phyloP scores from a whole-genome alignment of 108 stramenopile genomes.

The Fragilaria radians region DNA sequence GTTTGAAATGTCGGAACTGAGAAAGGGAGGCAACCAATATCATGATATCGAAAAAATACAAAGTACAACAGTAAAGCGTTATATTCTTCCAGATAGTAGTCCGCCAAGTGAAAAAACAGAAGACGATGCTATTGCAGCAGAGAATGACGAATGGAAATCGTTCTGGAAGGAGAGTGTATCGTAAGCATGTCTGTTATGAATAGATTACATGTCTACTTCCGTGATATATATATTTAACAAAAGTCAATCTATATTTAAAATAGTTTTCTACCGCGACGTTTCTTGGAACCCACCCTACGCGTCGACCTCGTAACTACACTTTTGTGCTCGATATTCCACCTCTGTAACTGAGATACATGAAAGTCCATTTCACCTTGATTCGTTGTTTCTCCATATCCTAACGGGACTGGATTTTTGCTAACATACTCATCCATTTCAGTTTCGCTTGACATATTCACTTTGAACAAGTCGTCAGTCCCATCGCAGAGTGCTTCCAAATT shows the following conservation, averaged over 20 bases:
- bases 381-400: constrained; percentile 11
- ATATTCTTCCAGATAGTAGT: too few relatives aligned
- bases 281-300: not conserved
- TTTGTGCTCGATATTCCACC: not conserved
- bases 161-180: too few relatives aligned
- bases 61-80: too few relatives aligned
- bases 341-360: not conserved
- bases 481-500: constrained; percentile 74
- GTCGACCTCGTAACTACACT: not conserved
- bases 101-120: too few relatives aligned
- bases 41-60: not conserved
- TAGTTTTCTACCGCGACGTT: not conserved
- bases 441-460: constrained; percentile 41
- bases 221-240: too few relatives aligned
- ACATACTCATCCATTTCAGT: constrained; percentile 71
- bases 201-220: too few relatives aligned
- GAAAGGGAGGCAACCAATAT: constrained; percentile 1
- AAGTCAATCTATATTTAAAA: too few relatives aligned
- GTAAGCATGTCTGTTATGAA: too few relatives aligned
- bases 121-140: too few relatives aligned
- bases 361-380: not conserved
- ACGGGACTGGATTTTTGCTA: constrained; percentile 58
- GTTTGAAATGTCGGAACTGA: constrained; percentile 17
- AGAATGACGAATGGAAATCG: too few relatives aligned
- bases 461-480: constrained; percentile 42